phyloP scores from a whole-genome alignment of 306 rosid species.

The Malus orientalis region DNA sequence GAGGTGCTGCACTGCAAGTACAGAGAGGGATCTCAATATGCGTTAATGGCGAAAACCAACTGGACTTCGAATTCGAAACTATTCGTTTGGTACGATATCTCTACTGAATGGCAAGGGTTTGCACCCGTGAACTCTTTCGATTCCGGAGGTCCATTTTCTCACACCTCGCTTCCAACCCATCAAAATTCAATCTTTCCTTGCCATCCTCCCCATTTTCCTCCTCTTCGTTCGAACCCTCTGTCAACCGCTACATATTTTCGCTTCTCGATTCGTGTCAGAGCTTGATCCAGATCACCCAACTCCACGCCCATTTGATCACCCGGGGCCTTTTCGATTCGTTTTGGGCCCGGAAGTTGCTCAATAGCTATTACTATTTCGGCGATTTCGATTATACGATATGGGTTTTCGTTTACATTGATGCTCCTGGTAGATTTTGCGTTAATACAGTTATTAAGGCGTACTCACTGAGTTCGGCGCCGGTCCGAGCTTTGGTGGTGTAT shows the following conservation, averaged over 20 bases:
- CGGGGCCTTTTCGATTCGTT: slow-evolving; percentile 33
- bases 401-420: slow-evolving; percentile 28
- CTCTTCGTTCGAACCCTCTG: background rate
- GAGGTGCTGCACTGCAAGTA: background rate
- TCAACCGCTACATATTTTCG: background rate
- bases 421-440: slow-evolving; percentile 41
- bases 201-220: slow-evolving; percentile 15
- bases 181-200: slow-evolving; percentile 15
- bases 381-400: slow-evolving; percentile 31
- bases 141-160: slow-evolving; percentile 18
- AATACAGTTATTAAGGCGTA: slow-evolving; percentile 53
- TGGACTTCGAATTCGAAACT: background rate
- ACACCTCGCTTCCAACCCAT: slow-evolving; percentile 4
- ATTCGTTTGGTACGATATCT: slow-evolving; percentile 6
- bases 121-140: slow-evolving; percentile 32
- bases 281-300: slow-evolving; percentile 41
- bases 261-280: slow-evolving; percentile 22
- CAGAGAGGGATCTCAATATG: slow-evolving; percentile 14
- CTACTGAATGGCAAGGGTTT: slow-evolving; percentile 57
- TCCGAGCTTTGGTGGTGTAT: slow-evolving; percentile 32
- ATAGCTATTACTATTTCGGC: slow-evolving; percentile 41
- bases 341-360: slow-evolving; percentile 52
- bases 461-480: slow-evolving; percentile 28
- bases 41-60: slow-evolving; percentile 41
- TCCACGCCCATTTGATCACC: slow-evolving; percentile 50